These are phyloP conservation scores for Vanilla planifolia DNA, from an alignment of 106 monocot genomes.

Conservation along the genomic window DNA sequence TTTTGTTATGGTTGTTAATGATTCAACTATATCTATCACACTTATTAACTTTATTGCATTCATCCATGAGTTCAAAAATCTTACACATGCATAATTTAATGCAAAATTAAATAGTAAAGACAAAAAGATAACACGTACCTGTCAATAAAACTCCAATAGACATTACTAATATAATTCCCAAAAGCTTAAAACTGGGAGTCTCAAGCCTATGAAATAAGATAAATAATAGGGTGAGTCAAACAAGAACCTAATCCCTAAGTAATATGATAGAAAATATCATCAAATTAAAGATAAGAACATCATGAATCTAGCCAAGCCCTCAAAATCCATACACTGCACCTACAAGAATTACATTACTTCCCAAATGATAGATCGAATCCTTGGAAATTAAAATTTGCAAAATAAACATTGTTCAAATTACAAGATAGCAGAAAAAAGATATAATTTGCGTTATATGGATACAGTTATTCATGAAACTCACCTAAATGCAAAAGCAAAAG, in stretches of 20 bases:
- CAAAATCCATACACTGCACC: neutral
- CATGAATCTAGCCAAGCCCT: neutral
- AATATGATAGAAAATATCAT: neutral
- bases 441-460: neutral
- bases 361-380: neutral
- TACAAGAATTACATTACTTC: neutral
- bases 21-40: too few species aligned
- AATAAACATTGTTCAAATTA: neutral
- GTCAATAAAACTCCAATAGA: conserved; percentile 84
- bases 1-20: too few species aligned
- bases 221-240: neutral
- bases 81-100: neutral
- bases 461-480: conserved; percentile 24
- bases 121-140: conserved; percentile 35
- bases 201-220: conserved; percentile 56
- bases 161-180: conserved; percentile 82
- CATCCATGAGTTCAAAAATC: neutral
- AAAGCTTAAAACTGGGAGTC: conserved; percentile 69
- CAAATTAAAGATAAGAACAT: neutral
- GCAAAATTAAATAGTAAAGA: neutral
- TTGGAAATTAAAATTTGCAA: neutral
- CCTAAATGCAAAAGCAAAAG: conserved; percentile 98
- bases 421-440: neutral
- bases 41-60: too few species aligned
- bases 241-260: neutral